Conservation (phyloP, 2,329 filamentous ascomycete genomes). For the Atkinsonella hypoxylon region DNA sequence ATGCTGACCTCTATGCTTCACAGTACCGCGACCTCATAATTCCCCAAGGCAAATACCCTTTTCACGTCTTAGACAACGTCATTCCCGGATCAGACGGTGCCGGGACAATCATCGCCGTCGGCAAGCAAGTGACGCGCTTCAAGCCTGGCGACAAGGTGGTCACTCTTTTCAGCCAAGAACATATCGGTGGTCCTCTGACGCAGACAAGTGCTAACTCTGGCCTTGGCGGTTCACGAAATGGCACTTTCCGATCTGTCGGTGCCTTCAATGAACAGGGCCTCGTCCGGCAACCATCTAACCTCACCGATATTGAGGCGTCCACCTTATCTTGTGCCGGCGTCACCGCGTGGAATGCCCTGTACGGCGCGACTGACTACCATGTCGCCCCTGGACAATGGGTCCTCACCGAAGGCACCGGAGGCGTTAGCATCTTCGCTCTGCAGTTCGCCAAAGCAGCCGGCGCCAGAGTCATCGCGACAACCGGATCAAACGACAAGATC, state of each 20-base stretch:
- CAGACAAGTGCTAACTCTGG: conserved; percentile 32
- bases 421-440: conserved; percentile 55
- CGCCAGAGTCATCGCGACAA: conserved; percentile 37
- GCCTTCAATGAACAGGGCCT: conserved; percentile 58
- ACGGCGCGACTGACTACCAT: conserved; percentile 34
- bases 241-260: conserved; percentile 54
- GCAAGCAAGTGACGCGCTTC: conserved; percentile 34
- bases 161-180: conserved; percentile 50
- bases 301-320: conserved; percentile 40
- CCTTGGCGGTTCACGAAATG: conserved; percentile 57
- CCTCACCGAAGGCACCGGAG: conserved; percentile 59
- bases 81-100: conserved; percentile 41
- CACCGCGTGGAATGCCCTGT: conserved; percentile 56
- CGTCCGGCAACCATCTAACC: conserved; percentile 46
- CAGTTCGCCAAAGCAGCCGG: conserved; percentile 41
- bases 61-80: conserved; percentile 25
- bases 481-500: conserved; percentile 32
- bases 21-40: conserved; percentile 41
- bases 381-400: conserved; percentile 45
- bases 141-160: conserved; percentile 40
- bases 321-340: conserved; percentile 49
- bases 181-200: conserved; percentile 33
- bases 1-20: not conserved
- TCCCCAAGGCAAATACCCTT: conserved; percentile 26
- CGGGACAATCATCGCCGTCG: conserved; percentile 40